phyloP scores from a whole-genome alignment of 495 filamentous ascomycete genomes.

The Talaromyces adpressus region DNA sequence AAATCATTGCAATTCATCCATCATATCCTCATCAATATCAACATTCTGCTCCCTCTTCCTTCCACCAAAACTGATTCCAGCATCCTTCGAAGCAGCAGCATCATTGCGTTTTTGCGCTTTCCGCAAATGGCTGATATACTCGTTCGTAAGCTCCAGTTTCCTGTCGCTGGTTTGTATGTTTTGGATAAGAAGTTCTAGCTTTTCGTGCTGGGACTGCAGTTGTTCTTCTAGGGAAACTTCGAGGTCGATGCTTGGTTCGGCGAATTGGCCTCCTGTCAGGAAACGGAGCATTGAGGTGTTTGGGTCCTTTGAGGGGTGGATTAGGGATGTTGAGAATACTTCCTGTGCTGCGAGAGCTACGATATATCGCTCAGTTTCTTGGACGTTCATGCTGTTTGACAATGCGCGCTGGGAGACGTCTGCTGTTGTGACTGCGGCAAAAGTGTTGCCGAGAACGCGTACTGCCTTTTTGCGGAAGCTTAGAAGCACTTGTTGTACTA shows the following conservation, averaged over 20 bases:
- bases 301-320: constrained; percentile 34
- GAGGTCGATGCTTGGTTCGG: constrained; percentile 19
- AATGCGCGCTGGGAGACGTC: constrained; percentile 32
- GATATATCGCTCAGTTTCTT: constrained; percentile 37
- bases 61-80: constrained; percentile 12
- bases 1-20: constrained; percentile 41
- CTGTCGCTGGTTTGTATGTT: constrained; percentile 45
- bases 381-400: constrained; percentile 28
- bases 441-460: constrained; percentile 34
- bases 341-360: constrained; percentile 45
- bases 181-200: constrained; percentile 29
- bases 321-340: constrained; percentile 48
- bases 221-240: constrained; percentile 36
- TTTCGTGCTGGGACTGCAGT: constrained; percentile 26
- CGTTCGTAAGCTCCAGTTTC: constrained; percentile 50
- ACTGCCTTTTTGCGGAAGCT: constrained; percentile 41
- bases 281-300: constrained; percentile 36
- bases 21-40: constrained; percentile 62
- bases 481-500: constrained; percentile 44
- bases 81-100: constrained; percentile 19
- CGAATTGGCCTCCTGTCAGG: constrained; percentile 8
- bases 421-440: constrained; percentile 37
- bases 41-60: constrained; percentile 24
- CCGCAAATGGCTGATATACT: constrained; percentile 46
- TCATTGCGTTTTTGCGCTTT: constrained; percentile 37